Evolutionary conservation across 2,329 filamentous ascomycete genomes (phyloP).

Genomic region (Aureobasidium sp.): DNA sequence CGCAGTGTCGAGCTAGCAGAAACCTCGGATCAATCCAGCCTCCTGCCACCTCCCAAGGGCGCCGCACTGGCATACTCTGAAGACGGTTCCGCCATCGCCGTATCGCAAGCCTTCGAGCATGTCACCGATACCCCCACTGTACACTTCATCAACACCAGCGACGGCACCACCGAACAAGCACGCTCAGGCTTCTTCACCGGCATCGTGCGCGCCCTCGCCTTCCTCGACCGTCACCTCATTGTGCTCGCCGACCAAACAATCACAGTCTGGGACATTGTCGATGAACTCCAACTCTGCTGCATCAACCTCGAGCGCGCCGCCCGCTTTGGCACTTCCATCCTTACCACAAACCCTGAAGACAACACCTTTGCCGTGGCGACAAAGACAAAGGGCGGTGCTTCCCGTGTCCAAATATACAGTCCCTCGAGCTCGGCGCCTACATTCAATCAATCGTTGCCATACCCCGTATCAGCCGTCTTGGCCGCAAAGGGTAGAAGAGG

Average conservation of each 20-base stretch:
- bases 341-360: slow-evolving; percentile 61
- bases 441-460: background rate
- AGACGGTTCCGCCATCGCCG: slow-evolving; percentile 77
- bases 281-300: slow-evolving; percentile 64
- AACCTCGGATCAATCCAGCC: background rate
- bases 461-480: slow-evolving; percentile 51
- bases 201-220: slow-evolving; percentile 56
- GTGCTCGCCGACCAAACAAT: slow-evolving; percentile 66
- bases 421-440: background rate
- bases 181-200: slow-evolving; percentile 60
- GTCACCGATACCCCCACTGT: slow-evolving; percentile 53
- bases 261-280: slow-evolving; percentile 76
- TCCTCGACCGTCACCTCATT: slow-evolving; percentile 68
- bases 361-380: slow-evolving; percentile 36
- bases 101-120: slow-evolving; percentile 37
- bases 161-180: slow-evolving; percentile 59
- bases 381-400: background rate
- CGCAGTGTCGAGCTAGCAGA: slow-evolving; percentile 13
- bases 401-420: slow-evolving; percentile 6
- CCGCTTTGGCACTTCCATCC: slow-evolving; percentile 36
- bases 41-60: slow-evolving; percentile 29
- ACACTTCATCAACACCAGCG: slow-evolving; percentile 68
- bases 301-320: slow-evolving; percentile 46
- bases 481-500: slow-evolving; percentile 59
- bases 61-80: slow-evolving; percentile 72